Evolutionary conservation across 208 protist genomes (phyloP), one percentile per base, ranked within the genome.

Genomic region (Acanthamoeba castellanii): DNA sequence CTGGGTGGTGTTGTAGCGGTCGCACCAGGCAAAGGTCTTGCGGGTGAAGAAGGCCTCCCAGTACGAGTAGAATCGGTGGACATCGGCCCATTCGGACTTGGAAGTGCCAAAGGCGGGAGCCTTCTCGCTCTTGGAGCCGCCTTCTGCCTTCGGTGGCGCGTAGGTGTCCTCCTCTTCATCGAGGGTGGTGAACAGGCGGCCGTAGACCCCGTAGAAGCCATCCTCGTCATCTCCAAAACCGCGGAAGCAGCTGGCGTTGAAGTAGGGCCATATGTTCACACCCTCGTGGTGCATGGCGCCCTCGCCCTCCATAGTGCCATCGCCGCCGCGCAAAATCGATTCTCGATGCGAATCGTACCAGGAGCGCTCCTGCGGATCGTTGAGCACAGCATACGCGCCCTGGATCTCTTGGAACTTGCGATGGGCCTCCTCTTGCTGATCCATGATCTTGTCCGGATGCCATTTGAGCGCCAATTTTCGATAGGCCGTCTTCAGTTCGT

Each of bases 401-500:
- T 97, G 81, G 13, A 97, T 70, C 90, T 97, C 95, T 64, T 96
- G 96, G 64, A 97, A 97, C 30, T 27, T 47, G 25, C 94, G 82
- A 37, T 94, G 82, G 42, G 97, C 59, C 22, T 93, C 94, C 34
- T 96, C 50, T 20, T 96, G 94, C 37, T 95, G 89, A 42, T 88
- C 70, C 88, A 96, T 61, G 47, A 47, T 87, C 55, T 96, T 95
- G 87, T 97, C 97, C 37, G 98, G 97, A 78, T 98, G 97, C 70
- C 95, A 97, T 85, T 97, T 95, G 85, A 98, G 74, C 47, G 97
- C 96, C 32, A 97, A 34, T 81, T 97, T 98, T 55, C 97, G 92
- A 81, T 97, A 98, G 0, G 97, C 96, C 68, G 98, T 98, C 68
- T 98, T 98, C 52, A 98, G 97, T 50, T 98, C 96, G 13, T 90